These are phyloP conservation scores for Dothideomycetidae sp. DNA, from an alignment of 2,329 filamentous ascomycete species.

Conservation along the genomic window DNA sequence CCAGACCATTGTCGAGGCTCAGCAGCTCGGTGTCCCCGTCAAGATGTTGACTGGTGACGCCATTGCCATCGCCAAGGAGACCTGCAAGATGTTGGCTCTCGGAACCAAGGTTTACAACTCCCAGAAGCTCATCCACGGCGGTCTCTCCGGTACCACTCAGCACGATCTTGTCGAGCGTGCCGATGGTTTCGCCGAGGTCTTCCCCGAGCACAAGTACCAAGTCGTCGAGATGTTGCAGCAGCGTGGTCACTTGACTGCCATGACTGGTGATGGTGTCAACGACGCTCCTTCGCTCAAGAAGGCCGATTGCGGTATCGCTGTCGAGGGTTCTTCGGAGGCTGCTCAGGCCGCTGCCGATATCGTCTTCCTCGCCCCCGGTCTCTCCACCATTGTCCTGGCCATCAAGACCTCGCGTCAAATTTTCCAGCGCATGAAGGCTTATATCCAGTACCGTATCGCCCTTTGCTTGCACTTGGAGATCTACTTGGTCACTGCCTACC, in stretches of 20 bases:
- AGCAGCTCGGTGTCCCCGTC: conserved; percentile 60
- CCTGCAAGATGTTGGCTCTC: conserved; percentile 67
- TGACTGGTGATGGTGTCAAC: conserved; percentile 67
- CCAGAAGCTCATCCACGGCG: conserved; percentile 61
- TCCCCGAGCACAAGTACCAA: conserved; percentile 64
- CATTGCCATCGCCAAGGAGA: conserved; percentile 67
- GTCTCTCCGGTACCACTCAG: conserved; percentile 57
- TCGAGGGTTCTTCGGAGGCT: conserved; percentile 57
- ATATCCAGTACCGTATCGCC: conserved; percentile 64
- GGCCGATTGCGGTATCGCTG: conserved; percentile 59
- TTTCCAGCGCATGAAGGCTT: conserved; percentile 66
- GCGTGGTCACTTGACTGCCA: conserved; percentile 57
- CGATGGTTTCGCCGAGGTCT: conserved; percentile 60
- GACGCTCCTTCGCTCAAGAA: conserved; percentile 62
- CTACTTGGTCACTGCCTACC: conserved; percentile 64
- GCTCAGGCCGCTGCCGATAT: conserved; percentile 61
- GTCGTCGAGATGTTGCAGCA: conserved; percentile 64
- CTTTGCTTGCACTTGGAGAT: conserved; percentile 61
- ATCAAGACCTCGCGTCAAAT: conserved; percentile 64
- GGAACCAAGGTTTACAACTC: conserved; percentile 74
- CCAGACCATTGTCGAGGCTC: conserved; percentile 62
- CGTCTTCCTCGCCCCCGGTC: conserved; percentile 58
- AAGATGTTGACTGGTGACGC: conserved; percentile 76
- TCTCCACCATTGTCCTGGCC: conserved; percentile 55
- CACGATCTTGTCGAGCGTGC: conserved; percentile 64